Evolutionary conservation across 2,329 filamentous ascomycete species (phyloP).

Genomic region (Hypoxylon sp.): DNA sequence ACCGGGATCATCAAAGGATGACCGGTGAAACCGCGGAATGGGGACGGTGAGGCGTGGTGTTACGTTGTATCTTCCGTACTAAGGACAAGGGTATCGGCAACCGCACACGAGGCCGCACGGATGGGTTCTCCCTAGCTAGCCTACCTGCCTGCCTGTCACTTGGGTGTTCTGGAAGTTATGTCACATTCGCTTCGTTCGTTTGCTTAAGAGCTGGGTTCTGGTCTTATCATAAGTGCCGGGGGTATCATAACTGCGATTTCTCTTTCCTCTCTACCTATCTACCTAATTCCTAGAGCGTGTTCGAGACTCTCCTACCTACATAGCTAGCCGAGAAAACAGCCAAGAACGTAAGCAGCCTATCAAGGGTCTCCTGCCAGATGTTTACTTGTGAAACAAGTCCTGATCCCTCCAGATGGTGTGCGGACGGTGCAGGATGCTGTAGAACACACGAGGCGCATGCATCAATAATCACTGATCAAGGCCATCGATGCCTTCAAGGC

Average conservation of each 20-base stretch:
- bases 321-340: slow-evolving; percentile 3
- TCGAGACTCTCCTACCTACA: slow-evolving; percentile 5
- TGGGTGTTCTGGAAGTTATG: slow-evolving; percentile 19
- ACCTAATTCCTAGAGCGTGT: background rate
- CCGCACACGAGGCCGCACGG: slow-evolving; percentile 21
- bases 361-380: background rate
- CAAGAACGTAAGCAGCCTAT: background rate
- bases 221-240: slow-evolving; percentile 15
- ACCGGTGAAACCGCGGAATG: slow-evolving; percentile 23
- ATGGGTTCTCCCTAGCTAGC: slow-evolving; percentile 13
- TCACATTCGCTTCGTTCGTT: slow-evolving; percentile 26
- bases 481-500: slow-evolving; percentile 54
- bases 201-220: slow-evolving; percentile 19
- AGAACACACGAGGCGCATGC: background rate
- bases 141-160: background rate
- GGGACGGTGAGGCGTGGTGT: slow-evolving; percentile 22
- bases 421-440: background rate
- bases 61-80: slow-evolving; percentile 11
- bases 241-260: slow-evolving; percentile 32
- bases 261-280: slow-evolving; percentile 10
- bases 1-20: slow-evolving; percentile 21
- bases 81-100: slow-evolving; percentile 26
- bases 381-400: slow-evolving; percentile 14
- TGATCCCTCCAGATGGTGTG: background rate
- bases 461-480: slow-evolving; percentile 14